Base-by-base conservation (phyloP, 2,329 filamentous ascomycete genomes). In the Penicillium janthinellum region DNA sequence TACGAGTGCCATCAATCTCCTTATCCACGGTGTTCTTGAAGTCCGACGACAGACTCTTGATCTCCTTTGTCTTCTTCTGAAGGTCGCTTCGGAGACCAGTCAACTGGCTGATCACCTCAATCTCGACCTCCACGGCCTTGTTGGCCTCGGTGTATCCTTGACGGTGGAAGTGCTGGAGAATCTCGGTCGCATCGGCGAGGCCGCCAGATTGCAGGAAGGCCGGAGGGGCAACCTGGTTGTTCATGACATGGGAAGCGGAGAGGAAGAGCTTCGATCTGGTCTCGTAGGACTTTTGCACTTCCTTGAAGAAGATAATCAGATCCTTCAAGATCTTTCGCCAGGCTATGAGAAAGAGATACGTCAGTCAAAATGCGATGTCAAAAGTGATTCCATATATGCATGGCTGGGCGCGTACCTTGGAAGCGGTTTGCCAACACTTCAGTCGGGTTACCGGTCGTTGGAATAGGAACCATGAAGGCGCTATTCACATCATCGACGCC, bases 11-110 rank as follows among this genome's bases (percentile, higher is more conserved):
- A 20, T 97, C 93, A 81, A 96, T 94, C 77, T 98, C 95, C 79
- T 94, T 96, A 28, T 96, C 92, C 10, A 99, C 92, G 0, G 89
- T 90, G 73, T 96, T 99, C 79, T 96, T 96, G 79, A 99, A 99
- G 75, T 99, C 95, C 15, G 92, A 90, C 5, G 92, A 90, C 15
- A 99, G 81, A 66, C 88, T 89, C 79, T 96, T 96, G 80, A 99
- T 99, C 78, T 99, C 95, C 77, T 98, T 99, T 76, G 96, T 96
- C 81, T 99, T 99, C 75, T 96, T 92, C 62, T 90, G 90, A 17
- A 99, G 82, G 75, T 99, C 95, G 70, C 88, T 93, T 59, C 95
- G 83, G 56, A 99, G 81, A 1, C 92, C 92, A 2, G 89, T 92
- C 57, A 99, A 82, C 54, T 94, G 92, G 53, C 91, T 82, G 64